Percentiles rank a stretch among this genome's conserved stretches.
Conservation (phyloP, 2,329 filamentous ascomycete species). For the Aspergillus novofumigatus region DNA sequence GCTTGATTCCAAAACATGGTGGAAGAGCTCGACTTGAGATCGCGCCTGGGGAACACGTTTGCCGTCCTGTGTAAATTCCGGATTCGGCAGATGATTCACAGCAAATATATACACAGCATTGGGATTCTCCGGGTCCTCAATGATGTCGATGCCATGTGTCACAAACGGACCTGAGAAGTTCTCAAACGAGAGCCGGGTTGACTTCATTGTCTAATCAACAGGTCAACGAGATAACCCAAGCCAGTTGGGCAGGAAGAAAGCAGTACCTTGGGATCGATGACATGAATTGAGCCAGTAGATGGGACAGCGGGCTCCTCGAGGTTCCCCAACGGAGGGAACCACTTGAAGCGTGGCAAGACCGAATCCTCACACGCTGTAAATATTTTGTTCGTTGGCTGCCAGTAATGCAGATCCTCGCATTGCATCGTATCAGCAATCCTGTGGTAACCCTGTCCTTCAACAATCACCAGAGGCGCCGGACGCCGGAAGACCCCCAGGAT, state of each 20-base stretch:
- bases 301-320: constrained; percentile 35
- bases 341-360: constrained; percentile 40
- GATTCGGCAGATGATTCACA: constrained; percentile 56
- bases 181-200: constrained; percentile 45
- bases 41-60: constrained; percentile 37
- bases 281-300: constrained; percentile 36
- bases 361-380: constrained; percentile 56
- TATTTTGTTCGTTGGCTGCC: constrained; percentile 45
- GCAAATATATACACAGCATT: constrained; percentile 56
- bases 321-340: constrained; percentile 50
- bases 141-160: constrained; percentile 59
- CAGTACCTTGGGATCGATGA: constrained; percentile 51
- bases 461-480: constrained; percentile 13
- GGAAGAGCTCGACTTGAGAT: constrained; percentile 57
- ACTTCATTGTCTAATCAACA: constrained; percentile 42
- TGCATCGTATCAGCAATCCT: constrained; percentile 50
- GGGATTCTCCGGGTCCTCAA: constrained; percentile 44
- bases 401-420: constrained; percentile 60
- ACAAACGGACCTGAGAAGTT: constrained; percentile 53
- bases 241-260: not conserved
- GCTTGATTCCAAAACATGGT: constrained; percentile 46
- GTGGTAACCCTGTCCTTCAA: constrained; percentile 34
- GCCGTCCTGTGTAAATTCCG: constrained; percentile 28
- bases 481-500: constrained; percentile 22
- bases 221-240: not conserved